Base-by-base conservation (phyloP, 768 basidiomycete species). In the Hypsizygus marmoreus region DNA sequence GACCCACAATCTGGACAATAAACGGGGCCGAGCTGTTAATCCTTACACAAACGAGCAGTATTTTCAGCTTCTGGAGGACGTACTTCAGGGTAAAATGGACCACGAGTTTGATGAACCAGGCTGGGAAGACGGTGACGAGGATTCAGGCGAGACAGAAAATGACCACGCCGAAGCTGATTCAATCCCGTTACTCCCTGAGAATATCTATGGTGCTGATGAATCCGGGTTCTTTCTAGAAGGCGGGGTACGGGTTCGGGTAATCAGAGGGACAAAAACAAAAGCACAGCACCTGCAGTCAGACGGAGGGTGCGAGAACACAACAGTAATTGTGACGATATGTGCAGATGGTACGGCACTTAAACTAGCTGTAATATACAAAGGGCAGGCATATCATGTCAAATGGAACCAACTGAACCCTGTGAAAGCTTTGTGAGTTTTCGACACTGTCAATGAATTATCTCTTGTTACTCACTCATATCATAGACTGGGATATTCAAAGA, bases 311-410 rank as follows among this genome's bases (percentile, higher is more conserved):
- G 66, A 73, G 48, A 72, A 67, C 43, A 59, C 66, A 13, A 73
- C 69, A 14, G 67, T 53, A 1, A 20, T 72, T 14, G 58, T 68
- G 1, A 69, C 67, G 19, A 72, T 73, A 25, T 74, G 72, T 46
- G 63, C 70, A 0, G 65, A 74, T 55, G 67, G 73, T 1, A 65
- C 66, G 0, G 36, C 46, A 0, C 25, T 71, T 3, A 32, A 39
- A 13, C 69, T 69, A 1, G 55, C 60, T 3, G 50, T 71, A 5
- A 71, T 74, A 14, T 70, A 57, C 59, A 73, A 74, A 52, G 70
- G 67, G 4, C 54, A 69, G 49, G 54, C 62, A n/a, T 49, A 69
- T 29, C 51, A 52, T 34, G 38, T 43, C 29, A 60, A 61, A 24
- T 75, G 68, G 69, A 35, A 40, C 7, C 36, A 70, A 25, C 57